Conservation (phyloP, 768 basidiomycete genomes). For the Mycena kentingensis region DNA sequence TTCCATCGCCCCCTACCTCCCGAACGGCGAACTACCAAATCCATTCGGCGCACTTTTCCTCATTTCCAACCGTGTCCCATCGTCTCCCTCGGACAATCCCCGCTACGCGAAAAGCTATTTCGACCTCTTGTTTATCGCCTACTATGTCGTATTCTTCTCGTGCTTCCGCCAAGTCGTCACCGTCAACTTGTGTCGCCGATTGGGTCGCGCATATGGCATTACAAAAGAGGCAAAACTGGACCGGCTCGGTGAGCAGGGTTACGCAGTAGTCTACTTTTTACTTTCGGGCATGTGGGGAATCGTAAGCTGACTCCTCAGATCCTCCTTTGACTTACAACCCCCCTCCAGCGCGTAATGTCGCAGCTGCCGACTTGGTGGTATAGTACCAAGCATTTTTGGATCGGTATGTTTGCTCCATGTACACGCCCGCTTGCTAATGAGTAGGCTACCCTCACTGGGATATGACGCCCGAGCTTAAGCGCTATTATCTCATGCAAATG, state of each 20-base stretch:
- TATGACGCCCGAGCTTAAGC: slow-evolving; percentile 82
- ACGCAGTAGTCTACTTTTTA: slow-evolving; percentile 81
- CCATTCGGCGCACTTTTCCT: slow-evolving; percentile 75
- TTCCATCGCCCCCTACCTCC: slow-evolving; percentile 42
- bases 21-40: slow-evolving; percentile 52
- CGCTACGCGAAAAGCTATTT: slow-evolving; percentile 72
- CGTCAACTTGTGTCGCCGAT: slow-evolving; percentile 60
- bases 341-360: slow-evolving; percentile 74
- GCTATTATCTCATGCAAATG: slow-evolving; percentile 91
- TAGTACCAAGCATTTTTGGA: slow-evolving; percentile 82
- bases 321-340: slow-evolving; percentile 3
- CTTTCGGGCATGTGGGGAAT: slow-evolving; percentile 74
- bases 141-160: slow-evolving; percentile 87
- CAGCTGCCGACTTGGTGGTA: slow-evolving; percentile 86
- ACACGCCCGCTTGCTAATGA: neutral
- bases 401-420: slow-evolving; percentile 45
- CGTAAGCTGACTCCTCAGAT: slow-evolving; percentile 48
- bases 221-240: slow-evolving; percentile 65
- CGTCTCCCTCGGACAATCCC: slow-evolving; percentile 53
- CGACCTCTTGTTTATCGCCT: slow-evolving; percentile 79
- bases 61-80: slow-evolving; percentile 63
- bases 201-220: slow-evolving; percentile 75
- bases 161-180: slow-evolving; percentile 79
- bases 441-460: slow-evolving; percentile 88
- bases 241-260: slow-evolving; percentile 90